phyloP scores from a whole-genome alignment of 208 protist species.

The Crithidia bombi region DNA sequence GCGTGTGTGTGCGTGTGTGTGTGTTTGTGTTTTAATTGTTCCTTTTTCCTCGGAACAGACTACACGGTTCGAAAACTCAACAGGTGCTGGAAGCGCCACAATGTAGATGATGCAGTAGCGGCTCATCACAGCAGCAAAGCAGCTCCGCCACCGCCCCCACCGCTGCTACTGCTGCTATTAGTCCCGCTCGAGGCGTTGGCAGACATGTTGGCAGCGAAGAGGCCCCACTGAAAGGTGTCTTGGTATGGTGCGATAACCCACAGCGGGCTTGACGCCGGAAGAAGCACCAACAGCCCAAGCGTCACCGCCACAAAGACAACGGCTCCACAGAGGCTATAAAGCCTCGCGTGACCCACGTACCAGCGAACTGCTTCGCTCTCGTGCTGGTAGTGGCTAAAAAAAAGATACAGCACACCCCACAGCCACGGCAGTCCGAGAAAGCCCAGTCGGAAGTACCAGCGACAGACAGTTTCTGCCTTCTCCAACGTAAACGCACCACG shows the following conservation, averaged over 20 bases:
- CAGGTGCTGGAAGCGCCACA: not conserved
- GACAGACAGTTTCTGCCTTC: conserved; percentile 28
- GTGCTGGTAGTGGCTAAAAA: conserved; percentile 31
- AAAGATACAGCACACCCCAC: conserved; percentile 31
- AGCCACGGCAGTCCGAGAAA: conserved; percentile 39
- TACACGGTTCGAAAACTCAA: not conserved
- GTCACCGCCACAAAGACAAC: conserved; percentile 13
- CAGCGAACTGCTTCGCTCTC: conserved; percentile 36
- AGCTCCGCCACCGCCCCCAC: not conserved
- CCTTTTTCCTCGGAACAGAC: too few species aligned
- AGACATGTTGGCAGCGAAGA: conserved; percentile 34
- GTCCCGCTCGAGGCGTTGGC: not conserved
- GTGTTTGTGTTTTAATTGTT: too few species aligned
- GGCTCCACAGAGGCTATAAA: conserved; percentile 4
- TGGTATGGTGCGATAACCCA: conserved; percentile 42
- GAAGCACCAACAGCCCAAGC: conserved; percentile 2
- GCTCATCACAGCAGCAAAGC: not conserved
- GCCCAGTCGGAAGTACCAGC: conserved; percentile 33
- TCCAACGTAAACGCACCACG: conserved; percentile 32
- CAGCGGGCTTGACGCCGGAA: conserved; percentile 23
- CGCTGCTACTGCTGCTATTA: conserved; percentile 8
- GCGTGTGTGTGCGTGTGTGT: too few species aligned
- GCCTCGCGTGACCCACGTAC: conserved; percentile 29
- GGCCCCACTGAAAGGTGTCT: conserved; percentile 34
- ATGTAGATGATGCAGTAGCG: not conserved